Base-by-base conservation (phyloP, 23 red algal genomes). In the Gracilaria domingensis region DNA sequence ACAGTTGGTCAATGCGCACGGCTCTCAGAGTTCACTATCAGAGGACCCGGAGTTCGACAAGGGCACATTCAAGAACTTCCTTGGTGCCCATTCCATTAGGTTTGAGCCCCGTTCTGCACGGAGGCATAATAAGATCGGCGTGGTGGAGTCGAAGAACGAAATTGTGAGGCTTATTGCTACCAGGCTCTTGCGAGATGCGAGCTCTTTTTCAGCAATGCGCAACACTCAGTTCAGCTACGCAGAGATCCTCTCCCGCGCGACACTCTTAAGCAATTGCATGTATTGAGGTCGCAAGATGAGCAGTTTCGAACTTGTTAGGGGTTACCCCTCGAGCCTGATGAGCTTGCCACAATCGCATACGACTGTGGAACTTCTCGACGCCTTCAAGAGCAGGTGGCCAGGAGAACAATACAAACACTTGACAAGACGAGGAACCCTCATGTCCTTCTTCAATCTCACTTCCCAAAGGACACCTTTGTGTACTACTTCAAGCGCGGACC, bases 401-500 rank as follows among this genome's bases (percentile, higher is more conserved):
- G 26, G 33, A 35, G 69, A 34, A 49, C 65, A 64, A 13, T 88
- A 29, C 44, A 51, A 16, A 65, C 40, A 40, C 30, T 84, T 21
- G 30, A 23, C 16, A 21, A 17, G 14, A 26, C 58, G 2, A 36
- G 17, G 38, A 37, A 39, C 4, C 39, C 58, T 7, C 64, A 45
- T 0, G 1, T 47, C 44, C 6, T 39, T 4, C 35, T 29, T 7
- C 13, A 8, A 18, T 12, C 13, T 18, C 65, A 70, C 2, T 35
- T 70, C 4, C 5, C 34, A 4, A 7, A 18, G 65, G 29, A 36
- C 4, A 70, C 35, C 2, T 29, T 6, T 17, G 85, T 88, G 9
- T 79, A 88, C 25, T 79, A 61, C 44, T 88, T 88, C 72, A 76
- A 88, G 29, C 66, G 58, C 14, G 66, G 85, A 24, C 37, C 66